phyloP scores from a whole-genome alignment of 2,329 filamentous ascomycete species.

The Trichoderma arundinaceum region DNA sequence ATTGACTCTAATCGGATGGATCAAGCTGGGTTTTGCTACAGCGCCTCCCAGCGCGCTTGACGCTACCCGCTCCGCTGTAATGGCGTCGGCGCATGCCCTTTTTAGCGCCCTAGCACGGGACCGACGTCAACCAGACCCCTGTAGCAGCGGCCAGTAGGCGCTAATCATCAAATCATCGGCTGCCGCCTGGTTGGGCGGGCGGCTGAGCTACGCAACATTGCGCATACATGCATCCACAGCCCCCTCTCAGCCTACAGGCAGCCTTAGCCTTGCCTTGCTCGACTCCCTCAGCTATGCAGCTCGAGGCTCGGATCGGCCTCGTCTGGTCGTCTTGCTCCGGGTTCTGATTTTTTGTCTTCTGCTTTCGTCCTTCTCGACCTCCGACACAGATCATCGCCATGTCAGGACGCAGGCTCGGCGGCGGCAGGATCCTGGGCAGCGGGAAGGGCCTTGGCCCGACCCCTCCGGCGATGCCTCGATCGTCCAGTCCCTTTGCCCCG shows the following conservation, averaged over 20 bases:
- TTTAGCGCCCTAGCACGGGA: constrained; percentile 3
- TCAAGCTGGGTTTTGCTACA: not conserved
- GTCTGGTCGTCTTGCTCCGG: constrained; percentile 42
- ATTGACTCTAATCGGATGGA: too few relatives aligned
- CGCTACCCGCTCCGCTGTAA: constrained; percentile 12
- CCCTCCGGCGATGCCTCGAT: constrained; percentile 50
- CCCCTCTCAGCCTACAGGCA: constrained; percentile 13
- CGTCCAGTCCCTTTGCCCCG: constrained; percentile 57
- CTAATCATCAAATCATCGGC: constrained; percentile 17
- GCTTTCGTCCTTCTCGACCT: not conserved
- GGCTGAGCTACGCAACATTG: constrained; percentile 26
- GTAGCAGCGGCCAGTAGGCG: constrained; percentile 3
- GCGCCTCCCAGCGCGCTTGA: constrained; percentile 16
- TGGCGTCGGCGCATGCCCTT: constrained; percentile 9
- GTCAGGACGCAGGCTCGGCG: constrained; percentile 86
- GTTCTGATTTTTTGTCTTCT: constrained; percentile 22
- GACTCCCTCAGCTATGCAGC: constrained; percentile 37
- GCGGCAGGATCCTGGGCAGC: constrained; percentile 87
- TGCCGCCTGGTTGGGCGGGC: not conserved
- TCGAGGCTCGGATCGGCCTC: constrained; percentile 45
- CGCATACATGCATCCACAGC: constrained; percentile 1
- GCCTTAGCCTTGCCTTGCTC: constrained; percentile 6
- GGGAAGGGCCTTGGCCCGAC: constrained; percentile 80
- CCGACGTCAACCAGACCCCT: constrained; percentile 16
- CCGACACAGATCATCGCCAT: constrained; percentile 53